A percentile compares a stretch with the other conserved stretches of the same genome.
Evolutionary conservation across 805 yeast genomes (phyloP).

Genomic region (Wickerhamomyces canadensis): DNA sequence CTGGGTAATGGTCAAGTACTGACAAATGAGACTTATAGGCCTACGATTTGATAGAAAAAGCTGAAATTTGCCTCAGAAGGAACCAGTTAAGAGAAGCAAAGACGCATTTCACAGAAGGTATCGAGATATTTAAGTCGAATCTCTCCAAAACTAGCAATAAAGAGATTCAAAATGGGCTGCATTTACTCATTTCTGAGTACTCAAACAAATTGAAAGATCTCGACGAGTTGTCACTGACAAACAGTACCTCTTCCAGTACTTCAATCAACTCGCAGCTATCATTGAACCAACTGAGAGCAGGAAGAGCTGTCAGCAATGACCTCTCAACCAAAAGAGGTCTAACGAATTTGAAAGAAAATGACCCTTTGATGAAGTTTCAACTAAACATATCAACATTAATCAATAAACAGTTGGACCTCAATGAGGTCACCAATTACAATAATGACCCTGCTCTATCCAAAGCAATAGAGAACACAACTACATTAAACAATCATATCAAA

Average conservation of each 20-base stretch:
- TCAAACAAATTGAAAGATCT: conserved; percentile 3
- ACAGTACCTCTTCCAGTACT: background rate
- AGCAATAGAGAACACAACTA: conserved; percentile 16
- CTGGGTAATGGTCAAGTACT: background rate
- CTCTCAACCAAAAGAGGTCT: background rate
- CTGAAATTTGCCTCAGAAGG: conserved; percentile 41
- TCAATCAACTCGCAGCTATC: background rate
- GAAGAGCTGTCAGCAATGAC: background rate
- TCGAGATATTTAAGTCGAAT: conserved; percentile 23
- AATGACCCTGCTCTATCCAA: background rate
- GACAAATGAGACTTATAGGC: conserved; percentile 27
- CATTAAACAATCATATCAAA: conserved; percentile 20
- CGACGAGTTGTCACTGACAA: conserved; percentile 14
- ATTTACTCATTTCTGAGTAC: background rate
- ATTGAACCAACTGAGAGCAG: background rate
- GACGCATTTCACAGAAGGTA: conserved; percentile 31
- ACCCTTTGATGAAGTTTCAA: background rate
- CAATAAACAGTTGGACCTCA: background rate
- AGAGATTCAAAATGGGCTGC: background rate
- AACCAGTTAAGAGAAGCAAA: conserved; percentile 40
- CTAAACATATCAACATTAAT: background rate
- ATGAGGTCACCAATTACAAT: background rate
- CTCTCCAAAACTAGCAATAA: background rate
- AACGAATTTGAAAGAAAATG: background rate
- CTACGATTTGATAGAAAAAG: conserved; percentile 45